Percentiles rank a stretch among this genome's conserved stretches.
phyloP scores from a whole-genome alignment of 768 basidiomycete genomes.

The Suillus subaureus region DNA sequence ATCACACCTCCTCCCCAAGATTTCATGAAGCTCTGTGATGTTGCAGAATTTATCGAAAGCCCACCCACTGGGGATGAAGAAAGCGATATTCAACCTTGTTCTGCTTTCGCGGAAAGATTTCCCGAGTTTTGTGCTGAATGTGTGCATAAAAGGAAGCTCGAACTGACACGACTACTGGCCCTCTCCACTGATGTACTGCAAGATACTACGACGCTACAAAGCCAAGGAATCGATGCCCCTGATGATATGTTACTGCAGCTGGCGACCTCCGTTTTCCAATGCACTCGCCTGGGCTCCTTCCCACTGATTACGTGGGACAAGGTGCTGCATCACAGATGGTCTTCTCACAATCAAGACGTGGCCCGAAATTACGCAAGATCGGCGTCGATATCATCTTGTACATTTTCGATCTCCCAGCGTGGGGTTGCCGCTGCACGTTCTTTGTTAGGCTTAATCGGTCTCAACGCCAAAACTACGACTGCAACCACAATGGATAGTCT shows the following conservation, averaged over 20 bases:
- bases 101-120: not conserved
- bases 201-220: not conserved
- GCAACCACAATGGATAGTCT: not conserved
- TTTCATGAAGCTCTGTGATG: not conserved
- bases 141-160: not conserved
- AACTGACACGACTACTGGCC: not conserved
- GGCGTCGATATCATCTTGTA: not conserved
- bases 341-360: not conserved
- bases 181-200: not conserved
- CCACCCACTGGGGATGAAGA: not conserved
- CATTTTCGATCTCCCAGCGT: not conserved
- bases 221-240: not conserved
- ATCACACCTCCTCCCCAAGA: not conserved
- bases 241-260: not conserved
- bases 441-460: not conserved
- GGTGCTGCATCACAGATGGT: not conserved
- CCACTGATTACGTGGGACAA: constrained; percentile 1
- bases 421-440: not conserved
- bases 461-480: not conserved
- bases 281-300: not conserved
- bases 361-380: no score
- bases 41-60: not conserved
- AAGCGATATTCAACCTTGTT: not conserved
- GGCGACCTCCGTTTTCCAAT: constrained; percentile 3
- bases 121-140: not conserved